Percentiles rank a stretch among this genome's conserved stretches.
Conservation (phyloP, 441 rosid species). For the Biscutella laevigata region DNA sequence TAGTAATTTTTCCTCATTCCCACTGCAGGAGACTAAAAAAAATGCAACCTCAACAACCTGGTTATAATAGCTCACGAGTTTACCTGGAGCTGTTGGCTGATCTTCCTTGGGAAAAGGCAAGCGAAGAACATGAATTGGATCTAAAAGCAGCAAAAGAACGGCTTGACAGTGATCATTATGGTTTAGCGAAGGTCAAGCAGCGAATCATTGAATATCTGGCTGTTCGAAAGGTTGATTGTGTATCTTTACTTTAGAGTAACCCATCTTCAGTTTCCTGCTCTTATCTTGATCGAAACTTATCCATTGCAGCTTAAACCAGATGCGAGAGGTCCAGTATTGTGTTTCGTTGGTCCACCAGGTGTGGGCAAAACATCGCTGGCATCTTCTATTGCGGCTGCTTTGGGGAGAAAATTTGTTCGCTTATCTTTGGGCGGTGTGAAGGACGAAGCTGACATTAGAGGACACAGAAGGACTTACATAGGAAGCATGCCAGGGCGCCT, state of each 20-base stretch:
- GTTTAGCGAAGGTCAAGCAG: constrained; percentile 85
- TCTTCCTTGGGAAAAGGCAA: constrained; percentile 93
- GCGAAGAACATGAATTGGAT: constrained; percentile 78
- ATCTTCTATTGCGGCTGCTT: constrained; percentile 84
- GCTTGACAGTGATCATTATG: constrained; percentile 91
- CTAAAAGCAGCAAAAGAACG: constrained; percentile 85
- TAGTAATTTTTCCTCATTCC: not conserved
- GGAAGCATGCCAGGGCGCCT: constrained; percentile 99
- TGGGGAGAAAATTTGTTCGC: constrained; percentile 89
- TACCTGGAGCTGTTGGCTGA: constrained; percentile 97
- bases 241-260: constrained; percentile 10
- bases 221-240: constrained; percentile 76
- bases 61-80: constrained; percentile 90
- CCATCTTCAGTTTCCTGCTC: constrained; percentile 10
- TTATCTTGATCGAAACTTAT: constrained; percentile 19
- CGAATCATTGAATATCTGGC: constrained; percentile 96
- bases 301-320: constrained; percentile 87
- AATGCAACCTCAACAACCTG: constrained; percentile 99
- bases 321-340: constrained; percentile 93
- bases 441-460: constrained; percentile 99
- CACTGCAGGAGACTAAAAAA: constrained; percentile 81
- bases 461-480: constrained; percentile 95
- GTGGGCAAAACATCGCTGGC: constrained; percentile 98
- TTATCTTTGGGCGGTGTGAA: constrained; percentile 98
- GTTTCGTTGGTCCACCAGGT: constrained; percentile 99